Base-by-base conservation (phyloP, 139 green algal species). In the Zygnema cylindricum region DNA sequence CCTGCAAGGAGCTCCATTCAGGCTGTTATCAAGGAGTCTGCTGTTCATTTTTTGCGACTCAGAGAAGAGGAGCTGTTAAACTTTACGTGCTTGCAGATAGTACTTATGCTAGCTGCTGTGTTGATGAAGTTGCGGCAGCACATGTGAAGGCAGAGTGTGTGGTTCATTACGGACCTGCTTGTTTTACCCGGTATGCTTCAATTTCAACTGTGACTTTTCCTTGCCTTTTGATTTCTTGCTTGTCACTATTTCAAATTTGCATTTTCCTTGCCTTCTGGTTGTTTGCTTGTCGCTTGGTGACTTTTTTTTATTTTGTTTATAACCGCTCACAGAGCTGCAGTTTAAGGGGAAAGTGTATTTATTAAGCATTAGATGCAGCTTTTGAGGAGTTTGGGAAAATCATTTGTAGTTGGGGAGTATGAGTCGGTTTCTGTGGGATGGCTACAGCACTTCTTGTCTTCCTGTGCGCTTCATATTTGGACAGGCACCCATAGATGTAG, bases 161-260 rank as follows among this genome's bases (percentile, higher is more conserved):
- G n/a, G 63, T 99, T 0, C 97, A 99, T 83, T 99, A 97, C 88
- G 97, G 97, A 36, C 90, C 86, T 3, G 95, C 97, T 39, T 98
- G 96, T 0, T 85, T 99, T 33, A 93, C 89, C 11, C 92, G 3
- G 90, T 96, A 16, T 69, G 85, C 82, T n/a, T n/a, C n/a, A n/a
- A n/a, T n/a, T n/a, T n/a, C n/a, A n/a, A n/a, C n/a, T n/a, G n/a
- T n/a, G n/a, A n/a, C n/a, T n/a, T n/a, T n/a, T n/a, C n/a, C n/a
- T n/a, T n/a, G n/a, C n/a, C n/a, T n/a, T n/a, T n/a, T n/a, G n/a
- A n/a, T n/a, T n/a, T n/a, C n/a, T n/a, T n/a, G n/a, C n/a, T n/a
- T n/a, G n/a, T n/a, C n/a, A n/a, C n/a, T n/a, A n/a, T n/a, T n/a
- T n/a, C n/a, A n/a, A n/a, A n/a, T n/a, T n/a, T n/a, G n/a, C n/a